Evolutionary conservation across 371 early-diverging fungal species (phyloP), one percentile per base, ranked within the genome.

Genomic region (Mortierella sp.): DNA sequence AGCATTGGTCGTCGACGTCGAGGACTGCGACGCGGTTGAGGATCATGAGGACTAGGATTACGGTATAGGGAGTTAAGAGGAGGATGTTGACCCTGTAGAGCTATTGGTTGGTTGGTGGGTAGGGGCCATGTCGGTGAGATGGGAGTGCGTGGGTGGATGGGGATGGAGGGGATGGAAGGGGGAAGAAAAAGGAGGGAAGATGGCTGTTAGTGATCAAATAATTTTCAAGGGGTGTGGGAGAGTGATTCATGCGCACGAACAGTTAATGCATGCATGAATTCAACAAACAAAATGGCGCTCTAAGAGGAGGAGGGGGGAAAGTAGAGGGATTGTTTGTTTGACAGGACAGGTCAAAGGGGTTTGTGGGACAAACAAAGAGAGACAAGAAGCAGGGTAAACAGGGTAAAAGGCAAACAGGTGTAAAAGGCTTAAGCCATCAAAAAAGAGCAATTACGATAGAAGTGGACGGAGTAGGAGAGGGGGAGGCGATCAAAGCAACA

Each of bases 1-100:
- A 85, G 70, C 93, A 92, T 21, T 71, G 51, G 3, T 90, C 90
- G 41, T 72, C 60, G 6, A 80, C 86, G 41, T 89, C 80, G n/a
- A 92, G 75, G 11, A 85, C 79, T 35, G 83, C 86, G 12, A 88
- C 75, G n/a, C 89, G 79, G 54, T 79, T 87, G 11, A 88, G 60
- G 35, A 90, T 78, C 88, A 91, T 89, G 44, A 92, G 75, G 11
- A 86, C 60, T 4, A 91, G 81, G 7, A 91, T 70, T 3, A 83
- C 88, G 32, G 87, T 51, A 43, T 88, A 85, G 2, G 92, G 92
- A 0, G 89, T 24, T 44, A 92, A 43, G 4, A 91, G 83, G 1
- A 81, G 84, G 38, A 90, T 56, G 48, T 89, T 89, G 72, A 88
- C 58, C 24, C 88, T 74, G 80, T 92, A 92, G 54, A 91, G 68